Percentiles rank a stretch among this genome's conserved stretches.
Evolutionary conservation across 108 stramenopile species (phyloP).

Genomic region (Discostella pseudostelligera): DNA sequence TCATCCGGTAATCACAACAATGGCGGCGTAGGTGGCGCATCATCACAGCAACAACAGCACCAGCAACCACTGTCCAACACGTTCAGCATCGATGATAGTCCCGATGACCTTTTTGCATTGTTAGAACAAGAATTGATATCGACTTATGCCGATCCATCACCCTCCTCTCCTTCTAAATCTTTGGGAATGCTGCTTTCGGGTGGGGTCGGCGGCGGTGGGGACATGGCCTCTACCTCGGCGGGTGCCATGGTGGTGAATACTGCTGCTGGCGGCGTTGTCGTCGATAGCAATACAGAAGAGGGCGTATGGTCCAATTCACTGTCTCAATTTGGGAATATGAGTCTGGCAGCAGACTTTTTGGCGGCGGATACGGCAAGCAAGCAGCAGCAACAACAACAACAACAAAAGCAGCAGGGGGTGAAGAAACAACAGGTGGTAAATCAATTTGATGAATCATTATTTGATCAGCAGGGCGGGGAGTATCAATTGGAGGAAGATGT

Average conservation of each 20-base stretch:
- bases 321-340: conserved; percentile 66
- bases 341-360: conserved; percentile 73
- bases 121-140: conserved; percentile 61
- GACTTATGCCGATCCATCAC: conserved; percentile 18
- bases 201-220: no score
- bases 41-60: no score
- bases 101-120: conserved; percentile 40
- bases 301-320: conserved; percentile 81
- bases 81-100: conserved; percentile 44
- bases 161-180: conserved; percentile 8
- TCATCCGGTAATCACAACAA: no score
- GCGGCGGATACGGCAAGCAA: conserved; percentile 76
- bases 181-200: not conserved
- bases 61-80: conserved; percentile 20
- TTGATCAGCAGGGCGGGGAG: conserved; percentile 43
- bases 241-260: no score
- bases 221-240: no score
- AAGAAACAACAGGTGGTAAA: conserved; percentile 1
- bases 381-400: conserved; percentile 11
- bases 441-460: conserved; percentile 28
- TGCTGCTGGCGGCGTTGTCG: no score
- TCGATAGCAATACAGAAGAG: not conserved
- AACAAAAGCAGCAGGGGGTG: not conserved
- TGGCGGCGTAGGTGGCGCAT: no score
- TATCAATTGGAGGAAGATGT: conserved; percentile 36